Percentiles rank a stretch among this genome's conserved stretches.
phyloP scores from a whole-genome alignment of 2,329 filamentous ascomycete species.

The Claviceps sp. region DNA sequence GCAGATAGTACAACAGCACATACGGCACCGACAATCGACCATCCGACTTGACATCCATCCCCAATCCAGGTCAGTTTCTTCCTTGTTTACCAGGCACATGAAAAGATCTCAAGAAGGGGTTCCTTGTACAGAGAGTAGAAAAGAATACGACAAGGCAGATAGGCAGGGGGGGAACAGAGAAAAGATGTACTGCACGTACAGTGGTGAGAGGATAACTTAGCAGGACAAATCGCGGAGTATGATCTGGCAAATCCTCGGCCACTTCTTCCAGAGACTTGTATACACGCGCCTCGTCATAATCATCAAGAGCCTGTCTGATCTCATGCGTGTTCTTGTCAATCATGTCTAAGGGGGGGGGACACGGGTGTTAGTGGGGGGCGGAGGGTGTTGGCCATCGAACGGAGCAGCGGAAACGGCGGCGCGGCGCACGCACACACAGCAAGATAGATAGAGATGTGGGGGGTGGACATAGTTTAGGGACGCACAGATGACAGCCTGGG shows the following conservation, averaged over 20 bases:
- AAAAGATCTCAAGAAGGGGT: background rate
- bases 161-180: background rate
- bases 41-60: constrained; percentile 35
- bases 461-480: constrained; percentile 11
- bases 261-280: constrained; percentile 74
- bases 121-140: no score
- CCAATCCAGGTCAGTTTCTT: background rate
- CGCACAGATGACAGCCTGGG: constrained; percentile 86
- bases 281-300: constrained; percentile 53
- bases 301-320: constrained; percentile 51
- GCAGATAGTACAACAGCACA: constrained; percentile 88
- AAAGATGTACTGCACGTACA: background rate
- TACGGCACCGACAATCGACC: constrained; percentile 84
- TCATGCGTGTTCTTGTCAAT: constrained; percentile 87
- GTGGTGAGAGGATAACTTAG: constrained; percentile 69
- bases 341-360: constrained; percentile 45
- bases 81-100: background rate
- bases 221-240: constrained; percentile 78
- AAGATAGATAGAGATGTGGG: background rate
- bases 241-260: constrained; percentile 80
- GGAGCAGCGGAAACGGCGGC: no score
- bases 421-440: background rate
- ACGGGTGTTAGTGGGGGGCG: no score
- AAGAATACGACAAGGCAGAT: background rate
- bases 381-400: background rate